Evolutionary conservation across 2,329 filamentous ascomycete genomes (phyloP).

Genomic region (Calonectria hawksworthii): DNA sequence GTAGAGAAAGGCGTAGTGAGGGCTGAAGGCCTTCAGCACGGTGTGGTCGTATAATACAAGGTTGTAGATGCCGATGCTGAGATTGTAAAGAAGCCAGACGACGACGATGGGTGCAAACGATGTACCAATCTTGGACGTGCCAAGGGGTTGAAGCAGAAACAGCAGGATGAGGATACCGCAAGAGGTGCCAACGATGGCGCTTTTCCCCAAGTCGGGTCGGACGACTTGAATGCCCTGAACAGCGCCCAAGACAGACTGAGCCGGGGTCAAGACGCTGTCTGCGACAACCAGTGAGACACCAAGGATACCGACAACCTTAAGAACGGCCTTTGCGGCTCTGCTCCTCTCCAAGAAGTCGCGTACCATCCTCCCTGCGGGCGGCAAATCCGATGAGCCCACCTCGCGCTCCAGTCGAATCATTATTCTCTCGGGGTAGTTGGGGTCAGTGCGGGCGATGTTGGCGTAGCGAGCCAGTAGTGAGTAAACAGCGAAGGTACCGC

Average conservation of each 20-base stretch:
- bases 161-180: slow-evolving; percentile 75
- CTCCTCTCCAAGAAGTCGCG: slow-evolving; percentile 72
- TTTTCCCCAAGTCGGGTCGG: slow-evolving; percentile 66
- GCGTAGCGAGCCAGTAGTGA: slow-evolving; percentile 72
- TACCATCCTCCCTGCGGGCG: slow-evolving; percentile 63
- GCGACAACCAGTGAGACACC: slow-evolving; percentile 78
- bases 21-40: slow-evolving; percentile 70
- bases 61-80: slow-evolving; percentile 75
- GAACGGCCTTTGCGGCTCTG: slow-evolving; percentile 61
- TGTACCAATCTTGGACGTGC: slow-evolving; percentile 71
- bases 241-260: slow-evolving; percentile 78
- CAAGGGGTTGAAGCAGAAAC: slow-evolving; percentile 76
- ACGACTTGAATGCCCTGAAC: slow-evolving; percentile 75
- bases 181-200: slow-evolving; percentile 72
- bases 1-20: slow-evolving; percentile 72
- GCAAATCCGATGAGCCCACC: slow-evolving; percentile 67
- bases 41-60: slow-evolving; percentile 65
- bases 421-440: slow-evolving; percentile 61
- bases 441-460: slow-evolving; percentile 72
- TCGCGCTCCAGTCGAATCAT: slow-evolving; percentile 72
- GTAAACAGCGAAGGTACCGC: slow-evolving; percentile 78
- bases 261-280: slow-evolving; percentile 77
- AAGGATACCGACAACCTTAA: slow-evolving; percentile 75
- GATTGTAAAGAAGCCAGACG: slow-evolving; percentile 76
- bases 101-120: slow-evolving; percentile 77